Evolutionary conservation across 345 rosid genomes (phyloP), one percentile per base, ranked within the genome.

Genomic region (Brassica napus): DNA sequence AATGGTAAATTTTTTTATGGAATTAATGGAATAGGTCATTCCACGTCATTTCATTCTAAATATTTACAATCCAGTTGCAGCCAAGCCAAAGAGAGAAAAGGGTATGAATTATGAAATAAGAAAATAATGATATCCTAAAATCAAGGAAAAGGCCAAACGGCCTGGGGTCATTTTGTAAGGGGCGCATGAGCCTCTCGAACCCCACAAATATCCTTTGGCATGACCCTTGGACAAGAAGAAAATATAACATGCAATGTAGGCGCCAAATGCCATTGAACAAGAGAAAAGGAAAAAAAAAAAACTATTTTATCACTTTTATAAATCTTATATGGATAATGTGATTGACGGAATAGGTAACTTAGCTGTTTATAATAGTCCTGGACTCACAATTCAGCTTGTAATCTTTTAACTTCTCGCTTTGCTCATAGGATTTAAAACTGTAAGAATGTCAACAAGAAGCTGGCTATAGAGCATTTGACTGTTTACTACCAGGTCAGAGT

Each of bases 401-500:
- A 58, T 58, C 5, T 11, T 18, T 12, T 1, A 21, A 57, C 12
- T 18, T 21, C 12, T 57, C 2, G 2, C 6, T 58, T 9, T 49
- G 14, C 21, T 58, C 3, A 9, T 24, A 59, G 15, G 64, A 59
- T 59, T 59, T 11, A 4, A 11, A 59, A 24, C 3, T 24, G 47
- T 52, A 69, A 15, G 4, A 15, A 2, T 1, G 5, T 9, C 5
- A 3, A 54, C 7, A 87, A 91, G 89, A 79, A 47, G 55, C 55
- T 85, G 92, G 93, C 79, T 88, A 15, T 88, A 15, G 58, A 52
- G 58, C 90, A 52, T n/a, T 14, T 4, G 3, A 23, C 58, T 52
- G 58, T 86, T 89, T 89, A 89, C 94, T 89, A 86, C 89, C 91
- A 91, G 88, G 92, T 87, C 86, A 87, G 11, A 26, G 57, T 54